Evolutionary conservation across 2,329 filamentous ascomycete genomes (phyloP), one percentile per base, ranked within the genome.

Genomic region (Aureobasidium sp.): DNA sequence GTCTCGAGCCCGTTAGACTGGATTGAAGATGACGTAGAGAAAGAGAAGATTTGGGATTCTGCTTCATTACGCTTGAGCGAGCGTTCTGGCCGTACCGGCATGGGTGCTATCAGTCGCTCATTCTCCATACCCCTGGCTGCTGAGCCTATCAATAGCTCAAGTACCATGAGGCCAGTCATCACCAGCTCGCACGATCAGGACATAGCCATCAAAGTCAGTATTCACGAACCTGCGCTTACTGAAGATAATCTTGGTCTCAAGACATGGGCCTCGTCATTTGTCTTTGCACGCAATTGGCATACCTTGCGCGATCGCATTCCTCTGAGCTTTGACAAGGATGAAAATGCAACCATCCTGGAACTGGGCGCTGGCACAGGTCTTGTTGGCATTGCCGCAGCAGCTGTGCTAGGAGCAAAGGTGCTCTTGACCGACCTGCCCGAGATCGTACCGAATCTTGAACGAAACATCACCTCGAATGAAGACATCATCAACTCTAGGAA

Each of bases 221-320:
- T 99, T 42, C 83, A 90, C 61, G 94, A 99, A 72, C 94, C 94
- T 1, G 86, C 91, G 0, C 79, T 97, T 61, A 96, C 90, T 0
- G 89, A 89, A 7, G 93, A 97, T 73, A 89, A 90, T 63, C 79
- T 97, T 21, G 94, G 94, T 1, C 81, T 95, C 72, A 97, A 99
- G 74, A 99, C 94, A 0, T 97, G 94, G 94, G 90, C 89, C 0
- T 93, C 91, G 0, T 93, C 91, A 0, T 95, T 91, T 70, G 82
- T 95, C 2, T 84, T 97, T 5, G 88, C 93, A 0, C 87, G 84
- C 66, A 85, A 89, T 29, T 81, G 97, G 30, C 69, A 70, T 51
- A 64, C 63, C 3, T 70, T 81, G 21, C 65, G 50, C 25, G 45
- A 64, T 25, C 61, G 63, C 16, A 50, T 63, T 25, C 61, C 55